These are phyloP conservation scores for Croton setiger DNA, from an alignment of 441 rosid genomes.

Conservation along the genomic window DNA sequence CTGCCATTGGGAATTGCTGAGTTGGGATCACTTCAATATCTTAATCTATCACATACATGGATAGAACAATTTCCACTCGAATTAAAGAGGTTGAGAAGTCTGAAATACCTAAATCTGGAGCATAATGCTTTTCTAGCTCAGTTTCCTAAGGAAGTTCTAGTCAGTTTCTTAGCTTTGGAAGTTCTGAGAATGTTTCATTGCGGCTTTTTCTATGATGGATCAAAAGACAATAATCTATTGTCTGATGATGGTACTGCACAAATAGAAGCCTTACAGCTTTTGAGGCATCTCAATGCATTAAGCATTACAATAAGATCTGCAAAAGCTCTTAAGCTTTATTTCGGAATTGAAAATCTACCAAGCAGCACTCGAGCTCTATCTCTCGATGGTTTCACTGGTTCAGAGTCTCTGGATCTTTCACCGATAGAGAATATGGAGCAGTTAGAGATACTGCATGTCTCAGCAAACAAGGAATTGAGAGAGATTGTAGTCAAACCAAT, in stretches of 20 bases:
- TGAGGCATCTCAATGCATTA: conserved; percentile 22
- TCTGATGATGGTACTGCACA: not conserved
- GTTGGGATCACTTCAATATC: conserved; percentile 13
- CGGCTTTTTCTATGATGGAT: not conserved
- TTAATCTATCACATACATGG: conserved; percentile 1
- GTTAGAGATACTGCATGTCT: not conserved
- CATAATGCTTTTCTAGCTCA: not conserved
- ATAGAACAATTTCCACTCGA: conserved; percentile 19
- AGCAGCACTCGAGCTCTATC: conserved; percentile 1
- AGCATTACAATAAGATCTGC: not conserved
- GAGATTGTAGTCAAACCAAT: not conserved
- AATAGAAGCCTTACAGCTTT: conserved; percentile 21
- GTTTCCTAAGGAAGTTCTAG: conserved; percentile 20
- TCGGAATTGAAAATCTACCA: not conserved
- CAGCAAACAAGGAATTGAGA: not conserved
- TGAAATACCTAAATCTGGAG: conserved; percentile 31
- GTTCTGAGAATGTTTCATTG: conserved; percentile 17
- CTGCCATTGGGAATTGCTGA: conserved; percentile 19
- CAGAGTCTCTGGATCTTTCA: not conserved
- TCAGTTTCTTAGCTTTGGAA: conserved; percentile 17
- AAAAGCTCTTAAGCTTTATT: conserved; percentile 12
- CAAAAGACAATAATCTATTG: not conserved
- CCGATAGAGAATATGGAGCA: not conserved
- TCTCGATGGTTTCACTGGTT: not conserved
- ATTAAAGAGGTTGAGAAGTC: conserved; percentile 19